Evolutionary conservation across 305 asterid species (phyloP).

Genomic region (Rubia tinctorum): DNA sequence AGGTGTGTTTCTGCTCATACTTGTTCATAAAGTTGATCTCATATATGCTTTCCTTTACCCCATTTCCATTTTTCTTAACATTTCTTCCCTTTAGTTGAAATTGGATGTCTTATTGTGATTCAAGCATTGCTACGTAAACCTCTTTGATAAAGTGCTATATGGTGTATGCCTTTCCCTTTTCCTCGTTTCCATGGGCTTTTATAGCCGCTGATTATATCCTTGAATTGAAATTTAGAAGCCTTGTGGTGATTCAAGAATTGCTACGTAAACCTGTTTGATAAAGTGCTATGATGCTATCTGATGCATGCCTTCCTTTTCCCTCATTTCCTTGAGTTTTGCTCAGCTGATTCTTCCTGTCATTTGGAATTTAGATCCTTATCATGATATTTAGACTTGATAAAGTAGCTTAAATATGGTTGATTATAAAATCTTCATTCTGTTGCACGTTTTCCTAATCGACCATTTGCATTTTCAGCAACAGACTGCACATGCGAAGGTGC

Average conservation of each 20-base stretch:
- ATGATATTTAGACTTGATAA: not conserved
- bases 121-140: not conserved
- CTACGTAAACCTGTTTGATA: not conserved
- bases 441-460: not conserved
- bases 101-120: not conserved
- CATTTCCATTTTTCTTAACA: not conserved
- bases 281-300: not conserved
- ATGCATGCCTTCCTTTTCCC: not conserved
- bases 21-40: not conserved
- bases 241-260: not conserved
- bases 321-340: not conserved
- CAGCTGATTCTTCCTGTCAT: not conserved
- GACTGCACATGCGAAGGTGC: slow-evolving; percentile 1
- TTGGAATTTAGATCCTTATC: not conserved
- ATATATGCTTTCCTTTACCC: slow-evolving; percentile 5
- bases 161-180: not conserved
- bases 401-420: not conserved
- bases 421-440: not conserved
- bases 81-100: not conserved
- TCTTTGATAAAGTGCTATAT: no score
- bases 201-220: no score
- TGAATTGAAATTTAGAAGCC: no score
- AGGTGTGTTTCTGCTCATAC: slow-evolving; percentile 10
- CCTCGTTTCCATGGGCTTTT: not conserved
- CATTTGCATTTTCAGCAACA: slow-evolving; percentile 8